Evolutionary conservation across 441 rosid species (phyloP), one percentile per base, ranked within the genome.

Genomic region (Adansonia gregorii): DNA sequence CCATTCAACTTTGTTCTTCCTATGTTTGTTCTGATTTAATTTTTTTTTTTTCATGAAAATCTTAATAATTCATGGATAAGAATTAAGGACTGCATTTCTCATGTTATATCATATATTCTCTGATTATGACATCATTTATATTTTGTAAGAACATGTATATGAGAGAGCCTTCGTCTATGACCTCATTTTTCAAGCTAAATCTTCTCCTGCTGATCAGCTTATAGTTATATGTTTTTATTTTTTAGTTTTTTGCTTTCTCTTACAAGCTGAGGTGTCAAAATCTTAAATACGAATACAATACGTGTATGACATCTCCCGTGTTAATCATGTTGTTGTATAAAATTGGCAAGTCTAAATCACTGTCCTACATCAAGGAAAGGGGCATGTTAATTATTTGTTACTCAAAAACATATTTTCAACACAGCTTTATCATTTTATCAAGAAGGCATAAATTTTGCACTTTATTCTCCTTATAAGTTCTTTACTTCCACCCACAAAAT

Each of bases 81-180:
- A 41, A 35, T 55, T 51, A 67, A 68, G 85, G 75, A 78, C 61
- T 71, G 65, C 3, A 24, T 8, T 78, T 11, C 31, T 8, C 73
- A 70, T 73, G 77, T 72, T 76, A 76, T 78, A 56, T 76, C 75
- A 76, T 86, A 72, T 68, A 22, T 75, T 77, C 67, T 78, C 41
- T 72, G 76, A 76, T 78, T 46, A 74, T 82, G 72, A 74, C 77
- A 81, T 9, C 76, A 82, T 72, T 78, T 78, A 60, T 72, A 68
- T 19, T 19, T 75, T n/a, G 19, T 61, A 31, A 58, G 79, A 60
- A 69, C 9, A 55, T 61, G 17, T 49, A 46, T n/a, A 75, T 67
- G 69, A 48, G 27, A 24, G 49, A 69, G 6, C 0, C 56, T 15
- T 5, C 68, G 67, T 55, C 49, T 24, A 49, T 45, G 73, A 49